A percentile compares a stretch with the other conserved stretches of the same genome.
Conservation (phyloP, 306 rosid species). For the Prunus armeniaca region DNA sequence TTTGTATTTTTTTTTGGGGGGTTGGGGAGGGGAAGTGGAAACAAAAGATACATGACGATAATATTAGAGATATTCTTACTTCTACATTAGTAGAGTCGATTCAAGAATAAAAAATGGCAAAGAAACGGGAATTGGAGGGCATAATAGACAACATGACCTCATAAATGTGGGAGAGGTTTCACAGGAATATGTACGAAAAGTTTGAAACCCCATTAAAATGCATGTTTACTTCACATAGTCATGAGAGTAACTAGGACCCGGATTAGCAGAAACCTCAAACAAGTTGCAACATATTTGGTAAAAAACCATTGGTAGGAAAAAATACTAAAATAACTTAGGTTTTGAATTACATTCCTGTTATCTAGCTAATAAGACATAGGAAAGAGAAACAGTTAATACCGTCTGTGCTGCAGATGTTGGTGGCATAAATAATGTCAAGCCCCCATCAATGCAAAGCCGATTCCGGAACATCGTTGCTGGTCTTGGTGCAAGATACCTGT, state of each 20-base stretch:
- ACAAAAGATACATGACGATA: too few species aligned
- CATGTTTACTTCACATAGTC: neutral
- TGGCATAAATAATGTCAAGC: constrained; percentile 93
- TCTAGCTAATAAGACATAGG: neutral
- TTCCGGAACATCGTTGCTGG: constrained; percentile 83
- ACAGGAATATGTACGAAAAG: neutral
- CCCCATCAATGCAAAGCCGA: constrained; percentile 91
- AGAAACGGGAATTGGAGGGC: neutral
- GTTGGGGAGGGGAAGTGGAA: too few species aligned
- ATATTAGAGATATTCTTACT: neutral
- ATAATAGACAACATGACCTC: neutral
- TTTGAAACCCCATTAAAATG: neutral
- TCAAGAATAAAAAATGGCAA: neutral
- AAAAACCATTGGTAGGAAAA: neutral
- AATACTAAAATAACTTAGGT: neutral
- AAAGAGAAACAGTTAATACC: constrained; percentile 39
- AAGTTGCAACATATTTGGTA: neutral
- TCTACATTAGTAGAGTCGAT: neutral
- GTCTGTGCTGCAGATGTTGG: constrained; percentile 89
- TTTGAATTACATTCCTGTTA: neutral
- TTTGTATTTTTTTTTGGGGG: too few species aligned
- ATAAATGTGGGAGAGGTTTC: neutral
- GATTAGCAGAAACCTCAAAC: neutral
- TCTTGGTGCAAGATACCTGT: constrained; percentile 90
- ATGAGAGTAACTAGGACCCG: neutral